Conservation (phyloP, 2,329 filamentous ascomycete genomes). For the Cryphonectria naterciae region DNA sequence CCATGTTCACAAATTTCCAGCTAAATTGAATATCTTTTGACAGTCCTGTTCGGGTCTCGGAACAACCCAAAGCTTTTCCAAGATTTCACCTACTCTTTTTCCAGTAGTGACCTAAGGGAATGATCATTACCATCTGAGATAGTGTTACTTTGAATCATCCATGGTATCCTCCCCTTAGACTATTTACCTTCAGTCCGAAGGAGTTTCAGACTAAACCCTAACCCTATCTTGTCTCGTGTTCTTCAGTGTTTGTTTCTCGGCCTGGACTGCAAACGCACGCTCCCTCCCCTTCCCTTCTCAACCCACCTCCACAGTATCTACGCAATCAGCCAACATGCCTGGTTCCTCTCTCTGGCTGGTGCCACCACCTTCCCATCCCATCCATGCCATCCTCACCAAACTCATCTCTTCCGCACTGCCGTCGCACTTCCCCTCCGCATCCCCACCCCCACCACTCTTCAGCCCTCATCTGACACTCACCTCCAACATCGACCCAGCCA, state of each 20-base stretch:
- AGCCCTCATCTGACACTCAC: slow-evolving; percentile 39
- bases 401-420: slow-evolving; percentile 36
- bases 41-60: too few species aligned
- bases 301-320: neutral
- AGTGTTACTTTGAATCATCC: too few species aligned
- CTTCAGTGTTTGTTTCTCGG: neutral
- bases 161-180: too few species aligned
- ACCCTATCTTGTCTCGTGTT: neutral
- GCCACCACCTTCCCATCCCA: slow-evolving; percentile 34
- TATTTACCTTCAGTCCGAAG: too few species aligned
- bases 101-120: too few species aligned
- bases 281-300: neutral
- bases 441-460: slow-evolving; percentile 33
- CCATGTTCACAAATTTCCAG: too few species aligned
- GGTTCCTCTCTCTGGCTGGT: slow-evolving; percentile 41
- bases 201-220: neutral
- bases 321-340: slow-evolving; percentile 33
- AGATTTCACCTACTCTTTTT: too few species aligned
- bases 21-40: too few species aligned
- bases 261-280: neutral
- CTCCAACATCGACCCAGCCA: slow-evolving; percentile 33
- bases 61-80: too few species aligned
- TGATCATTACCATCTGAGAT: neutral
- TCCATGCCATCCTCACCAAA: slow-evolving; percentile 31
- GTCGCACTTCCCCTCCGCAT: slow-evolving; percentile 32